Percentiles rank a stretch among this genome's conserved stretches.
Evolutionary conservation across 2,329 filamentous ascomycete genomes (phyloP).

Genomic region (Aspergillus caelatus): DNA sequence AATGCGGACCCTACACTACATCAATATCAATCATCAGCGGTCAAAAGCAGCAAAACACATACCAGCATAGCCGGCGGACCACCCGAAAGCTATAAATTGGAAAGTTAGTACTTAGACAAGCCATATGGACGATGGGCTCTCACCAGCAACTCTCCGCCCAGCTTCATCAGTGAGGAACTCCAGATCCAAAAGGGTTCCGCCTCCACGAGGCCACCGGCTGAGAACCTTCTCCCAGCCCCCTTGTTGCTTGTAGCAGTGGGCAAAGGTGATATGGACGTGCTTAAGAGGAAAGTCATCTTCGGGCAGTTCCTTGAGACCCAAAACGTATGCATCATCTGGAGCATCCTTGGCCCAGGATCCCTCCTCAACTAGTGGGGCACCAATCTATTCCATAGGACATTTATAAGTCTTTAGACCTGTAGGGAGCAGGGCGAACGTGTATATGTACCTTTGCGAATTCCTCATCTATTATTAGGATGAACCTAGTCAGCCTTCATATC

Average conservation of each 20-base stretch:
- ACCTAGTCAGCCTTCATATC: constrained; percentile 12
- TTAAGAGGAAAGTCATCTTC: constrained; percentile 71
- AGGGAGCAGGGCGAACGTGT: neutral
- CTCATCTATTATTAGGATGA: constrained; percentile 27
- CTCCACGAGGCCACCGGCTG: constrained; percentile 74
- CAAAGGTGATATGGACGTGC: constrained; percentile 73
- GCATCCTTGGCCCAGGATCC: constrained; percentile 68
- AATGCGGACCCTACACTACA: constrained; percentile 62
- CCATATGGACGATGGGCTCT: constrained; percentile 3
- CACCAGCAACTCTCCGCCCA: constrained; percentile 59
- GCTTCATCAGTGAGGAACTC: constrained; percentile 79
- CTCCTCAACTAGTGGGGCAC: constrained; percentile 66
- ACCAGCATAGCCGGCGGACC: constrained; percentile 73
- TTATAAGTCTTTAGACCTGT: neutral
- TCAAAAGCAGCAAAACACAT: constrained; percentile 12
- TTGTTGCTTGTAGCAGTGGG: constrained; percentile 77
- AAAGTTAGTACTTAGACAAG: neutral
- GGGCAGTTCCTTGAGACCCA: constrained; percentile 78
- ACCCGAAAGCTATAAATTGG: constrained; percentile 50
- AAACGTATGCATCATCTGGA: constrained; percentile 68
- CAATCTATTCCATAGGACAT: constrained; percentile 47
- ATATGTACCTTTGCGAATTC: constrained; percentile 38
- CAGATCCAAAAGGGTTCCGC: constrained; percentile 78
- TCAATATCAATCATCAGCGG: neutral
- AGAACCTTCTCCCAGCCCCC: constrained; percentile 78